Conservation (phyloP, 2,329 filamentous ascomycete species). For the Colletotrichum aenigma region DNA sequence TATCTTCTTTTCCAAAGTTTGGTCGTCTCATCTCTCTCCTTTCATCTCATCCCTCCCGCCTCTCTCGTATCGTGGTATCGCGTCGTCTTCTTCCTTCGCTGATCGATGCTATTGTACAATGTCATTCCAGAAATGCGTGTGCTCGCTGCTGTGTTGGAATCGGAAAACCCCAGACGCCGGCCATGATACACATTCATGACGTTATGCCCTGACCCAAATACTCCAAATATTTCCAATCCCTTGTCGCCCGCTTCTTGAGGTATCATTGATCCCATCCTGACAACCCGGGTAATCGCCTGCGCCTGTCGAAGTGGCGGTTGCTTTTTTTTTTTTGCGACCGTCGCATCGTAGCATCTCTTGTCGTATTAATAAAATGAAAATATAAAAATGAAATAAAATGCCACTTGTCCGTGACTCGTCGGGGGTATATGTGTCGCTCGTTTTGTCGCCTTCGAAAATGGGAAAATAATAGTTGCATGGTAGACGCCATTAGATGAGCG, state of each 20-base stretch:
- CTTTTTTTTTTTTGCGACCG: background rate
- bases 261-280: constrained; percentile 13
- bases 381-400: background rate
- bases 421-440: background rate
- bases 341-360: constrained; percentile 6
- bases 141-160: constrained; percentile 19
- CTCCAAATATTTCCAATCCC: constrained; percentile 9
- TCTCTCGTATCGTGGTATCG: background rate
- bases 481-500: constrained; percentile 10
- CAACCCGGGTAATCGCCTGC: background rate
- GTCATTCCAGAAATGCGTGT: constrained; percentile 12
- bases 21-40: background rate
- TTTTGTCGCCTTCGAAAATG: background rate
- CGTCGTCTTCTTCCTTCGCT: background rate
- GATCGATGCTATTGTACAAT: constrained; percentile 14
- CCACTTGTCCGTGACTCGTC: background rate
- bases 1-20: background rate
- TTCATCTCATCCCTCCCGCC: background rate
- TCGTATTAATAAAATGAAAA: background rate
- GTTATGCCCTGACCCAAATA: constrained; percentile 13
- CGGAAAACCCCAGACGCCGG: constrained; percentile 12
- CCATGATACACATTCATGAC: constrained; percentile 11
- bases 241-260: background rate
- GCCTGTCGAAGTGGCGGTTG: background rate
- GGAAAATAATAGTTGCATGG: background rate